Conservation (phyloP, 2,329 filamentous ascomycete species). For the Penicillium sp. region DNA sequence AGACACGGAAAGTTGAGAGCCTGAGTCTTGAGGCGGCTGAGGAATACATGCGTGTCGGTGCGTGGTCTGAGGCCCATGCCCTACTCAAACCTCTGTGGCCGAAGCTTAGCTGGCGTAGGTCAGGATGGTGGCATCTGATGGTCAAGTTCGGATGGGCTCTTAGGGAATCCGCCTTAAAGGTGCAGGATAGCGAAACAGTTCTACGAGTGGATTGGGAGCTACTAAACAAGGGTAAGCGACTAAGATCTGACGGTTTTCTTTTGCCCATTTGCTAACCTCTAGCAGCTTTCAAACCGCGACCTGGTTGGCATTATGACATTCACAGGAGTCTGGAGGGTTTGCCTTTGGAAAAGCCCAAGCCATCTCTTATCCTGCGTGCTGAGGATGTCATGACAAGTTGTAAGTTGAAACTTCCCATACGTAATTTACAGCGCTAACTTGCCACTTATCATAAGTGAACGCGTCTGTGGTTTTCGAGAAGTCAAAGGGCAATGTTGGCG, state of each 20-base stretch:
- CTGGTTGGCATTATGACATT: slow-evolving; percentile 47
- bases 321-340: slow-evolving; percentile 48
- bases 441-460: slow-evolving; percentile 44
- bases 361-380: slow-evolving; percentile 49
- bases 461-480: slow-evolving; percentile 56
- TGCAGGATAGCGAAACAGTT: slow-evolving; percentile 50
- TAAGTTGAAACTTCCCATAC: slow-evolving; percentile 29
- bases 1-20: slow-evolving; percentile 57
- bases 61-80: slow-evolving; percentile 54
- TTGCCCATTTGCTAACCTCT: slow-evolving; percentile 4
- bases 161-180: slow-evolving; percentile 53
- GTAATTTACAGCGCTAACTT: slow-evolving; percentile 16
- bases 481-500: slow-evolving; percentile 60
- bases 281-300: slow-evolving; percentile 38
- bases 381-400: slow-evolving; percentile 52
- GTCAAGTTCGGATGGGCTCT: slow-evolving; percentile 55
- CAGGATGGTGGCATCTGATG: slow-evolving; percentile 62
- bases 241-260: neutral
- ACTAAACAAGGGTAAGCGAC: slow-evolving; percentile 36
- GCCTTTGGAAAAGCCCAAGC: slow-evolving; percentile 40
- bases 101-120: slow-evolving; percentile 58
- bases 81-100: slow-evolving; percentile 58
- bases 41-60: slow-evolving; percentile 53
- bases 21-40: slow-evolving; percentile 57
- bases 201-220: slow-evolving; percentile 61